Conservation (phyloP, 805 yeast genomes). For the Phaffomyces thermotolerans region DNA sequence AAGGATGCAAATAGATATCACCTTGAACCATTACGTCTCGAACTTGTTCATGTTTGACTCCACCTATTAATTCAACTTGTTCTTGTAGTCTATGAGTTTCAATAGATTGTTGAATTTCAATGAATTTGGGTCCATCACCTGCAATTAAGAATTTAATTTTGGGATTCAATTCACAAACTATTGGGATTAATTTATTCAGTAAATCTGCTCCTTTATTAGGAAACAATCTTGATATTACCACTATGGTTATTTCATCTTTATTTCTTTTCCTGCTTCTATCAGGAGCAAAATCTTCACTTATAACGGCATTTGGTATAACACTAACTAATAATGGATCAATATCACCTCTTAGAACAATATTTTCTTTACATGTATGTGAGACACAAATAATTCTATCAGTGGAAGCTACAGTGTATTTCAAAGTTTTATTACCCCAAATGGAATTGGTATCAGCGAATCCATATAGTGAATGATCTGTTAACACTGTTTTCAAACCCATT, state of each 20-base stretch:
- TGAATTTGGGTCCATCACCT: constrained; percentile 94
- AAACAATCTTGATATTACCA: constrained; percentile 83
- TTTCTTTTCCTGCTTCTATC: constrained; percentile 19
- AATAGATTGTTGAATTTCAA: constrained; percentile 92
- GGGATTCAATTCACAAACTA: constrained; percentile 56
- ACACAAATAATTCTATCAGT: constrained; percentile 95
- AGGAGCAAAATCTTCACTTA: constrained; percentile 74
- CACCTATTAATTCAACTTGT: constrained; percentile 77
- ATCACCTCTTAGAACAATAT: constrained; percentile 82
- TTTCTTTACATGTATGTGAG: constrained; percentile 93
- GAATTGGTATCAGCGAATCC: constrained; percentile 86
- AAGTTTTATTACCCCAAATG: constrained; percentile 76
- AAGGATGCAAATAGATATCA: constrained; percentile 87
- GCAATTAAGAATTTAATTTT: constrained; percentile 79
- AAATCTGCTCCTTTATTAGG: constrained; percentile 97
- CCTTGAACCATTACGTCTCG: constrained; percentile 90
- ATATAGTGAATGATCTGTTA: constrained; percentile 93
- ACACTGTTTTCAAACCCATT: constrained; percentile 86
- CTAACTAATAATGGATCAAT: constrained; percentile 71
- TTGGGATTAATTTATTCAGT: constrained; percentile 75
- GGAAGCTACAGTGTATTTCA: constrained; percentile 78
- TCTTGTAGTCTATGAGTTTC: constrained; percentile 83
- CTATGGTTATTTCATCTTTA: constrained; percentile 57
- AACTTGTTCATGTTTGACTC: constrained; percentile 87
- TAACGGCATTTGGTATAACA: constrained; percentile 95